These are phyloP conservation scores for Veloboletus limbatus DNA, from an alignment of 1,284 basidiomycete species.

Conservation along the genomic window DNA sequence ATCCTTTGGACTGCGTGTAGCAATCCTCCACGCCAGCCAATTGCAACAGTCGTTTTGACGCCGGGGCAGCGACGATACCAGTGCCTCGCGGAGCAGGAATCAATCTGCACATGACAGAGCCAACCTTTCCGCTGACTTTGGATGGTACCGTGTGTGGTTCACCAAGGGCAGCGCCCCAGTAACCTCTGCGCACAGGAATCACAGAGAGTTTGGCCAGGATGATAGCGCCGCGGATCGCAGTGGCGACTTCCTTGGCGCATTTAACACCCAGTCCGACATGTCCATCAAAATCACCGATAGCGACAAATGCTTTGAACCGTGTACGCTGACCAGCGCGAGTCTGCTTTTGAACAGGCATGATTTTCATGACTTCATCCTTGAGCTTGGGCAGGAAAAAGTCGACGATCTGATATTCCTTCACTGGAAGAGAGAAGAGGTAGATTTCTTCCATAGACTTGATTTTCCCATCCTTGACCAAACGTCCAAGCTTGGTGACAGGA, in stretches of 20 bases:
- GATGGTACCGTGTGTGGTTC: slow-evolving; percentile 99
- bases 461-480: slow-evolving; percentile 99
- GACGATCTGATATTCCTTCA: slow-evolving; percentile 98
- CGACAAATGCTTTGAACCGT: slow-evolving; percentile 99
- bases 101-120: slow-evolving; percentile 98
- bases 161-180: slow-evolving; percentile 99
- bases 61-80: slow-evolving; percentile 99
- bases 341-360: slow-evolving; percentile 99
- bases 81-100: slow-evolving; percentile 99
- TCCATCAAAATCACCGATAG: slow-evolving; percentile 97
- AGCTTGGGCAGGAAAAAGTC: slow-evolving; percentile 97
- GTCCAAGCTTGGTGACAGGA: slow-evolving; percentile 98
- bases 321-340: slow-evolving; percentile 99
- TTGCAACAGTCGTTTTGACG: slow-evolving; percentile 95
- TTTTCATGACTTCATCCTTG: slow-evolving; percentile 99
- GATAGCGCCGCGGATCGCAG: slow-evolving; percentile 98
- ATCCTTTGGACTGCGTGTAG: slow-evolving; percentile 97
- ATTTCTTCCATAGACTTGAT: slow-evolving; percentile 99
- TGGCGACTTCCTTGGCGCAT: slow-evolving; percentile 99
- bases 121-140: slow-evolving; percentile 98
- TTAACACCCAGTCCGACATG: slow-evolving; percentile 99
- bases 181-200: slow-evolving; percentile 96
- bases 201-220: slow-evolving; percentile 95
- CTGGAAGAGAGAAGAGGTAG: slow-evolving; percentile 99
- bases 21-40: slow-evolving; percentile 95